Percentiles rank a stretch among this genome's conserved stretches.
Conservation (phyloP, 208 protist species). For the Acanthamoeba sp. region DNA sequence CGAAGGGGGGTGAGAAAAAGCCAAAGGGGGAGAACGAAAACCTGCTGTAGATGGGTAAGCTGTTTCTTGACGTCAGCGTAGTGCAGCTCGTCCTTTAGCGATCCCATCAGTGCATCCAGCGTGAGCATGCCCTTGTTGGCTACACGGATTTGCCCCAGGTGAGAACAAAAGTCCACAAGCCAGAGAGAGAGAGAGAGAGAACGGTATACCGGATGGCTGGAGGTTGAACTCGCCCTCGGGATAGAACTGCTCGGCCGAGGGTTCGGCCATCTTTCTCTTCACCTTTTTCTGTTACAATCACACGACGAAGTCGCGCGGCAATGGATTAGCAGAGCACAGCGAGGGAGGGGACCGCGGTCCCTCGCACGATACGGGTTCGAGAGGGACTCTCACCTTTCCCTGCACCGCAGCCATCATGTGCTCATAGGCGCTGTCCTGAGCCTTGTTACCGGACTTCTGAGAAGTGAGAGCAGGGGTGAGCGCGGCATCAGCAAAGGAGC, state of each 20-base stretch:
- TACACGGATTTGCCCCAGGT: background rate
- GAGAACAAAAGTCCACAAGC: background rate
- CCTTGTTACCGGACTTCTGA: background rate
- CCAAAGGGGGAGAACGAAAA: background rate
- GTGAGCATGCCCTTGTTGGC: slow-evolving; percentile 27
- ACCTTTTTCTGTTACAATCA: slow-evolving; percentile 38
- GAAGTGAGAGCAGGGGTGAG: too few relatives aligned
- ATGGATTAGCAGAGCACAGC: background rate
- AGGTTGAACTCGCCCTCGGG: slow-evolving; percentile 70
- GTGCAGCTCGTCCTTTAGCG: slow-evolving; percentile 49
- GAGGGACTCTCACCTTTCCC: slow-evolving; percentile 1
- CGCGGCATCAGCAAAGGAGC: background rate
- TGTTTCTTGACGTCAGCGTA: slow-evolving; percentile 56
- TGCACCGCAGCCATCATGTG: slow-evolving; percentile 64
- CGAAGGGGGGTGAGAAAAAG: background rate
- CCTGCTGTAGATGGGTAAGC: slow-evolving; percentile 18
- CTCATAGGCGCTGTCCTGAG: slow-evolving; percentile 51
- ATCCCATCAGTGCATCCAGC: slow-evolving; percentile 46
- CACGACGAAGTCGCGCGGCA: too few relatives aligned
- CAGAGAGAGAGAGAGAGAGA: background rate
- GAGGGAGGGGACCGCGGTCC: background rate
- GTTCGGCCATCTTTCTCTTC: slow-evolving; percentile 13
- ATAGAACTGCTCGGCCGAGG: slow-evolving; percentile 58
- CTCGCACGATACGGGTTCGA: background rate
- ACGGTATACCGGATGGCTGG: background rate